These are phyloP conservation scores for Ilyonectria mors-panacis DNA, from an alignment of 2,329 filamentous ascomycete species.

Conservation along the genomic window DNA sequence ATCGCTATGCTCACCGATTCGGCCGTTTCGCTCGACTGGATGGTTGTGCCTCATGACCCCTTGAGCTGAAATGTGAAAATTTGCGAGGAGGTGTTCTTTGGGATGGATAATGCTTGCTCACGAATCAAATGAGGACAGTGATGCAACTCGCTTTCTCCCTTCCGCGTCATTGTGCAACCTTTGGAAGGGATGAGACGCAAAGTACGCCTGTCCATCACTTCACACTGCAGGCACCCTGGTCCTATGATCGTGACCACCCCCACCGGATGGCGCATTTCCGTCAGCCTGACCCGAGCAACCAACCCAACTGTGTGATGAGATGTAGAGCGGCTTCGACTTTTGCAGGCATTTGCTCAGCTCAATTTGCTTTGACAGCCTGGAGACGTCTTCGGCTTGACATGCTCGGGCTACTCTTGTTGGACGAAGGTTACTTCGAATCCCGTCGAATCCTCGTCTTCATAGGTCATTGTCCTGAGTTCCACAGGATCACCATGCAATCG, in stretches of 20 bases:
- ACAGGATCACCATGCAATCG: background rate
- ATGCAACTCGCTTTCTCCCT: slow-evolving; percentile 2
- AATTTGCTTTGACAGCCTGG: background rate
- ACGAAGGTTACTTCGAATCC: background rate
- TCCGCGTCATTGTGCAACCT: background rate
- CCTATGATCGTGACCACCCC: slow-evolving; percentile 32
- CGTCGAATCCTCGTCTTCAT: background rate
- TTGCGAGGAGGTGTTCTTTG: background rate
- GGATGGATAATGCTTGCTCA: background rate
- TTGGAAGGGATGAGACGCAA: slow-evolving; percentile 3
- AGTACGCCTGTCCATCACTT: slow-evolving; percentile 6
- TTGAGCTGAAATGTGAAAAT: background rate
- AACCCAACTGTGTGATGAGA: background rate
- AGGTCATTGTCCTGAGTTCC: background rate
- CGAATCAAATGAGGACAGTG: background rate
- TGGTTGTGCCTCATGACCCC: slow-evolving; percentile 4
- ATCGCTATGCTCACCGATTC: slow-evolving; percentile 9
- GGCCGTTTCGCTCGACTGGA: background rate
- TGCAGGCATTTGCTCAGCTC: background rate
- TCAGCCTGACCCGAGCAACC: slow-evolving; percentile 3
- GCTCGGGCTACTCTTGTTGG: background rate
- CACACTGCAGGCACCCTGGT: slow-evolving; percentile 20
- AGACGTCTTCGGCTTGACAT: background rate
- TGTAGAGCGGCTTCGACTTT: background rate
- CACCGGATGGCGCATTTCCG: slow-evolving; percentile 20